These are phyloP conservation scores for Cerioporus squamosus DNA, from an alignment of 1,284 basidiomycete species.

Conservation along the genomic window DNA sequence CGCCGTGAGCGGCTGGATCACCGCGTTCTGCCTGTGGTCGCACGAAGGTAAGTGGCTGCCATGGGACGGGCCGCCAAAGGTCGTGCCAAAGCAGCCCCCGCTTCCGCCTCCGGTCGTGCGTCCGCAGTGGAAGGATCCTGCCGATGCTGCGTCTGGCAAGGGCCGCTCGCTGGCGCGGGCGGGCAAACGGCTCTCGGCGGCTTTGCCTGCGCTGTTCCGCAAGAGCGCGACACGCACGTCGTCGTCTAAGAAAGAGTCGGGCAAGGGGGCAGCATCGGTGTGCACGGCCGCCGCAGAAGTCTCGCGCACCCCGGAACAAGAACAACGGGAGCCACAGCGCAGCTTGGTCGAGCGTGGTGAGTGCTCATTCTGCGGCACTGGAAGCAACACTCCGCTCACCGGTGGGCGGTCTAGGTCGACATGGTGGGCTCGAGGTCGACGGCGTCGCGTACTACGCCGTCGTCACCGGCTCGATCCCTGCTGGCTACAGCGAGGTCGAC, in stretches of 20 bases:
- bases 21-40: slow-evolving; percentile 44
- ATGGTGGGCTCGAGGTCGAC: slow-evolving; percentile 30
- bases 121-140: no score
- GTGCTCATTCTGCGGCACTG: neutral
- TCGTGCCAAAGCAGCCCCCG: neutral
- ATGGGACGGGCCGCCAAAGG: slow-evolving; percentile 26
- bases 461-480: slow-evolving; percentile 36
- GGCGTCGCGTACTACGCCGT: slow-evolving; percentile 41
- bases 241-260: no score
- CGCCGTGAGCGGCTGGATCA: slow-evolving; percentile 40
- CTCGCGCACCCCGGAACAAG: no score
- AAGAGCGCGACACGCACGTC: no score
- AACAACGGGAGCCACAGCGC: no score
- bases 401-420: neutral
- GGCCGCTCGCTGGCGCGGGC: no score
- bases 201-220: no score
- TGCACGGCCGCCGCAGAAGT: no score
- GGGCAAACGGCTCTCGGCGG: no score
- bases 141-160: no score
- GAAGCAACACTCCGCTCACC: neutral
- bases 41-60: slow-evolving; percentile 34
- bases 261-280: no score
- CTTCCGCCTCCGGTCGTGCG: slow-evolving; percentile 10
- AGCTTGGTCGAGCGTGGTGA: neutral
- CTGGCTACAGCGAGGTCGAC: slow-evolving; percentile 41